phyloP scores from a whole-genome alignment of 164 flowering plant species.

The Litsea cubeba region DNA sequence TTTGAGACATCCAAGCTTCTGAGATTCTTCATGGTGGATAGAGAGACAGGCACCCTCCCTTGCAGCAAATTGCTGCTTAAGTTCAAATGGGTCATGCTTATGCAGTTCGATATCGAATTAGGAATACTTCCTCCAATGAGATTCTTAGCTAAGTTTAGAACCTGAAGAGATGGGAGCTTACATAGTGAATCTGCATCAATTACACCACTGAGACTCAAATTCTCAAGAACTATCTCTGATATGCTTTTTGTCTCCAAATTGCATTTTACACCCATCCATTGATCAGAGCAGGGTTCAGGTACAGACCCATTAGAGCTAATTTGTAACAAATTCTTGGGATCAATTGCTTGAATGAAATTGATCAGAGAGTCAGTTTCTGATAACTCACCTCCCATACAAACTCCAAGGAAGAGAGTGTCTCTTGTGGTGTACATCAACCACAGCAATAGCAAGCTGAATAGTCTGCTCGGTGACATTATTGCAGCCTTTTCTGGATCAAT shows the following conservation, averaged over 20 bases:
- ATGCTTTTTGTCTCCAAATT: conserved; percentile 10
- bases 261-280: conserved; percentile 24
- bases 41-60: conserved; percentile 31
- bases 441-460: conserved; percentile 1
- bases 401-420: conserved; percentile 8
- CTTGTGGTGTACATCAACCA: conserved; percentile 13
- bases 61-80: conserved; percentile 35
- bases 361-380: conserved; percentile 25
- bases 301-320: conserved; percentile 9
- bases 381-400: conserved; percentile 19
- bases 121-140: conserved; percentile 32
- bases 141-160: conserved; percentile 30
- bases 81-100: conserved; percentile 28
- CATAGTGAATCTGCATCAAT: conserved; percentile 39
- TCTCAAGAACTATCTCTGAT: conserved; percentile 31
- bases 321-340: conserved; percentile 25
- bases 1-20: conserved; percentile 33
- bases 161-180: conserved; percentile 21
- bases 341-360: conserved; percentile 32
- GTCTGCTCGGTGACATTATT: conserved; percentile 6
- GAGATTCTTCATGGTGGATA: conserved; percentile 29
- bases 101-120: conserved; percentile 27
- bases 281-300: conserved; percentile 19
- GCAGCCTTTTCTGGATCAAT: conserved; percentile 6
- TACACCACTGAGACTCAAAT: conserved; percentile 28